Evolutionary conservation across 1,284 basidiomycete species (phyloP).

Genomic region (Paramarasmius palmivorus): DNA sequence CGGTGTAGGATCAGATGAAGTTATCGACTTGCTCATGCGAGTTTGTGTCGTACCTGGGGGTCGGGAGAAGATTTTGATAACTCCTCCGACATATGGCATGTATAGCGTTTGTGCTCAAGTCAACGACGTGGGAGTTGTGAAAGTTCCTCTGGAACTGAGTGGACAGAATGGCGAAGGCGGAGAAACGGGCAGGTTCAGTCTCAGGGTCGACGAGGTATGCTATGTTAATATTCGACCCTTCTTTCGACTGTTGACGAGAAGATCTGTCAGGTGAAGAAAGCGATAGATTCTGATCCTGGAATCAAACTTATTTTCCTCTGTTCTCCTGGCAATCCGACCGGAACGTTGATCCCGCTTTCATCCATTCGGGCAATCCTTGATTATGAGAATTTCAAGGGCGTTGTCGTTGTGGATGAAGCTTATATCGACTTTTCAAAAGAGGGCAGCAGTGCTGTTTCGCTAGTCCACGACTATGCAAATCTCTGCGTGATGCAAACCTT

Average conservation of each 20-base stretch:
- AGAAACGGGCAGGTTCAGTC: slow-evolving; percentile 75
- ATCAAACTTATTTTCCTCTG: slow-evolving; percentile 96
- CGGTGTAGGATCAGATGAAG: slow-evolving; percentile 96
- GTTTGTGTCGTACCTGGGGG: slow-evolving; percentile 80
- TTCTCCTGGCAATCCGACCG: slow-evolving; percentile 97
- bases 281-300: slow-evolving; percentile 62
- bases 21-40: slow-evolving; percentile 93
- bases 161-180: slow-evolving; percentile 64
- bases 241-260: not conserved
- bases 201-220: slow-evolving; percentile 75
- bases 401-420: slow-evolving; percentile 95
- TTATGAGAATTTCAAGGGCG: slow-evolving; percentile 82
- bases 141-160: slow-evolving; percentile 74
- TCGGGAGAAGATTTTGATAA: slow-evolving; percentile 80
- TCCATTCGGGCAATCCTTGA: slow-evolving; percentile 77
- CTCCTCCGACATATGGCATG: slow-evolving; percentile 98
- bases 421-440: slow-evolving; percentile 91
- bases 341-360: slow-evolving; percentile 79
- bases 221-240: not conserved
- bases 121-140: slow-evolving; percentile 88
- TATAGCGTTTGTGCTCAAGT: slow-evolving; percentile 94
- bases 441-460: slow-evolving; percentile 63
- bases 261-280: slow-evolving; percentile 65
- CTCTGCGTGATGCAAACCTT: slow-evolving; percentile 94
- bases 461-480: slow-evolving; percentile 86